Percentiles rank a stretch among this genome's conserved stretches.
phyloP scores from a whole-genome alignment of 2,329 filamentous ascomycete genomes.

The Fusarium paranaense region DNA sequence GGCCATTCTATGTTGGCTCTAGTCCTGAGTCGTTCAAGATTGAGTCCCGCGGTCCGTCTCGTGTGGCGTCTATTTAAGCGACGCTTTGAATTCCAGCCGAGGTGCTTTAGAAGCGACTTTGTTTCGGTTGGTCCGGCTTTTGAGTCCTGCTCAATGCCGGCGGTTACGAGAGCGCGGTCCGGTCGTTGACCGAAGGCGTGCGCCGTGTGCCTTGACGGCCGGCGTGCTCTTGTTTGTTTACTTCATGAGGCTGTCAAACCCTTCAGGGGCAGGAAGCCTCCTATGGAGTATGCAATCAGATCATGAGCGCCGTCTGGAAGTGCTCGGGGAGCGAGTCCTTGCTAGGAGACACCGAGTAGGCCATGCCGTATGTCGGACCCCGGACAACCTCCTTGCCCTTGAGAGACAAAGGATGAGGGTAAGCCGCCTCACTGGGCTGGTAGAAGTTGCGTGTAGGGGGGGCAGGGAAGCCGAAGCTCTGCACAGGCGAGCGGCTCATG shows the following conservation, averaged over 20 bases:
- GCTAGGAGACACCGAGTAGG: conserved; percentile 52
- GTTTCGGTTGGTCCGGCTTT: not conserved
- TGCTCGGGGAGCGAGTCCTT: conserved; percentile 48
- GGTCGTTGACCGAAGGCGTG: not conserved
- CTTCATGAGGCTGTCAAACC: conserved; percentile 56
- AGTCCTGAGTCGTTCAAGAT: not conserved
- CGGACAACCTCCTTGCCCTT: conserved; percentile 59
- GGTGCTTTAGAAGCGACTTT: not conserved
- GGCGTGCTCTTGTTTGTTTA: conserved; percentile 44
- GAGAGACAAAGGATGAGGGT: conserved; percentile 43
- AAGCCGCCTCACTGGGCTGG: conserved; percentile 43
- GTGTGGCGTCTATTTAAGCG: conserved; percentile 21
- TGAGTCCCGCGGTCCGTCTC: not conserved
- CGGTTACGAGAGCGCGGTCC: not conserved
- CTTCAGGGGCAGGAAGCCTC: conserved; percentile 44
- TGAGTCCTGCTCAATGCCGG: conserved; percentile 22
- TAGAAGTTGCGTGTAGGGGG: conserved; percentile 39
- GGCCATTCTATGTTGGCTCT: not conserved
- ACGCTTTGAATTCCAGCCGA: conserved; percentile 8
- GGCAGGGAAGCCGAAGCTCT: conserved; percentile 20
- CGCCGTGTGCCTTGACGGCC: not conserved
- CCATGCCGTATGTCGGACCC: conserved; percentile 46
- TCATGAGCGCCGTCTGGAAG: conserved; percentile 31
- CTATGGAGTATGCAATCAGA: conserved; percentile 12
- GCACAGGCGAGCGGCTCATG: conserved; percentile 30